Conservation (phyloP, 2,329 filamentous ascomycete species). For the Didymella pomorum region DNA sequence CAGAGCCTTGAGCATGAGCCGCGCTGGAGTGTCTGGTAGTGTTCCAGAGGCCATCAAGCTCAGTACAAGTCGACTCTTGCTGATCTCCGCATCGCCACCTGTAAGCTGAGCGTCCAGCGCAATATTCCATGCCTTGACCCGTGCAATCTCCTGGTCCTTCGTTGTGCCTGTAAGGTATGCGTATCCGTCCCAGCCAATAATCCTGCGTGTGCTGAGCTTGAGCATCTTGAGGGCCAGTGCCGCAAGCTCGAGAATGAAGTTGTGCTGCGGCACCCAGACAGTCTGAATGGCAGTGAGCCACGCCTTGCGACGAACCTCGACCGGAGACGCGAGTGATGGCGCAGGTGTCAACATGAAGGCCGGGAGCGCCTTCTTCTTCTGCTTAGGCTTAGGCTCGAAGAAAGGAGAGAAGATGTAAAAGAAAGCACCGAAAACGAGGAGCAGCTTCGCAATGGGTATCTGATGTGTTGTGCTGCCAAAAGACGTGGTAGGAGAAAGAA, state of each 20-base stretch:
- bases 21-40: slow-evolving; percentile 79
- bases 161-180: slow-evolving; percentile 81
- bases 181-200: slow-evolving; percentile 79
- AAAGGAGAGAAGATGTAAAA: slow-evolving; percentile 66
- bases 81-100: slow-evolving; percentile 88
- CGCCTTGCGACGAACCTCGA: slow-evolving; percentile 84
- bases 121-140: slow-evolving; percentile 91
- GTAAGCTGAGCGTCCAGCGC: slow-evolving; percentile 92
- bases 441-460: slow-evolving; percentile 59
- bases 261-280: slow-evolving; percentile 88
- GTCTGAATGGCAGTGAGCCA: slow-evolving; percentile 95
- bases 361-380: slow-evolving; percentile 57
- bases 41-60: slow-evolving; percentile 90
- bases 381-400: slow-evolving; percentile 65
- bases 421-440: slow-evolving; percentile 61
- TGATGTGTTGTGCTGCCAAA: slow-evolving; percentile 41
- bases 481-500: slow-evolving; percentile 45
- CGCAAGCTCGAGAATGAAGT: slow-evolving; percentile 83
- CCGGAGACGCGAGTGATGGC: slow-evolving; percentile 79
- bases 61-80: slow-evolving; percentile 82
- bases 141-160: slow-evolving; percentile 82
- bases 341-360: slow-evolving; percentile 57
- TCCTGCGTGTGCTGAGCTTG: slow-evolving; percentile 80
- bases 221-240: slow-evolving; percentile 81
- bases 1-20: slow-evolving; percentile 90